Conservation (phyloP, 345 rosid species). For the Sisymbrium altissimum region DNA sequence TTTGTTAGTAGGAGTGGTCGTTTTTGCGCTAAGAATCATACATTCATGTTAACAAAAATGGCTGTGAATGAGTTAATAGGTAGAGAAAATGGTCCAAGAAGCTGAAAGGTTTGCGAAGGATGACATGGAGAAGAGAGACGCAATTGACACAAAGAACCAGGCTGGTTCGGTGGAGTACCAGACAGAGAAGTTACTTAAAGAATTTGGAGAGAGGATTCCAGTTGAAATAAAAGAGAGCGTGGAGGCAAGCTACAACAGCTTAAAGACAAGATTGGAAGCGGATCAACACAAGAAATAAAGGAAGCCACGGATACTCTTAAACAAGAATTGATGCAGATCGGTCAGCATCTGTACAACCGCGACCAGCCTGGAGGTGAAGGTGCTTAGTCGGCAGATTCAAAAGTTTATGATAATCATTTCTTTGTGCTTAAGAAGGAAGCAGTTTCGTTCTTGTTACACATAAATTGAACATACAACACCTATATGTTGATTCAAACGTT, state of each 20-base stretch:
- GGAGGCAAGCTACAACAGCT: conserved; percentile 77
- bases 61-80: conserved; percentile 41
- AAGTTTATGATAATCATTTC: not conserved
- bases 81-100: conserved; percentile 77
- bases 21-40: not conserved
- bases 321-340: conserved; percentile 85
- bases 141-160: too few relatives aligned
- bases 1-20: not conserved
- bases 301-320: conserved; percentile 81
- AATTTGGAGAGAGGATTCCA: conserved; percentile 45
- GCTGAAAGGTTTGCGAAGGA: conserved; percentile 81
- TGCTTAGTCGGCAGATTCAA: conserved; percentile 37
- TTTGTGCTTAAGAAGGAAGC: not conserved
- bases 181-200: conserved; percentile 68
- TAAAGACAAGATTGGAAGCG: conserved; percentile 62
- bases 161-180: too few relatives aligned
- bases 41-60: not conserved
- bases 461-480: too few relatives aligned
- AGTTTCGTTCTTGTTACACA: conserved; percentile 37
- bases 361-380: conserved; percentile 69
- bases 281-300: conserved; percentile 67
- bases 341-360: conserved; percentile 64
- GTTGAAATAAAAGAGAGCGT: conserved; percentile 78
- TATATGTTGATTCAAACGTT: too few relatives aligned
- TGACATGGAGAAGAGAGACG: conserved; percentile 41